Percentiles rank a stretch among this genome's conserved stretches.
phyloP scores from a whole-genome alignment of 1,284 basidiomycete species.

The Ganoderma sp. region DNA sequence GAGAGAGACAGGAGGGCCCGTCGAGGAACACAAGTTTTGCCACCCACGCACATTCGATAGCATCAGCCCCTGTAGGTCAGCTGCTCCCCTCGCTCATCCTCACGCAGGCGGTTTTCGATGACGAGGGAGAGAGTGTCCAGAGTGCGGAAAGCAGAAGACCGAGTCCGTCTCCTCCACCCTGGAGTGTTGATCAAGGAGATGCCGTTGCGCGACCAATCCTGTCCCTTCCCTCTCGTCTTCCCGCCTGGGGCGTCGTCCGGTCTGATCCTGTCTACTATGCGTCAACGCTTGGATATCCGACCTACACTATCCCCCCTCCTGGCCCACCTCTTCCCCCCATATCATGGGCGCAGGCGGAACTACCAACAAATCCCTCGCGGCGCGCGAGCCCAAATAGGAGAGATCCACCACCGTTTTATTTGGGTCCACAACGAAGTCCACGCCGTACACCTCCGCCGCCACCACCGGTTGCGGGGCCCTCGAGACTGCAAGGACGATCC shows the following conservation, averaged over 20 bases:
- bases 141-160: slow-evolving; percentile 11
- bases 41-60: slow-evolving; percentile 14
- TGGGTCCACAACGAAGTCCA: not conserved
- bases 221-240: slow-evolving; percentile 18
- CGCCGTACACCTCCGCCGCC: slow-evolving; percentile 3
- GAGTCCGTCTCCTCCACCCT: slow-evolving; percentile 21
- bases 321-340: slow-evolving; percentile 29
- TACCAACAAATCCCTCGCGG: not conserved
- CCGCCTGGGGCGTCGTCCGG: slow-evolving; percentile 16
- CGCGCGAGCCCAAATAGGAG: slow-evolving; percentile 24
- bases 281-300: slow-evolving; percentile 15
- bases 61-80: slow-evolving; percentile 20
- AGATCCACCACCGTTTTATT: slow-evolving; percentile 9
- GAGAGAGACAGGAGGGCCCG: slow-evolving; percentile 16
- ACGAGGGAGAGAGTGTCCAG: slow-evolving; percentile 12
- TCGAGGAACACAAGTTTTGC: slow-evolving; percentile 16
- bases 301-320: slow-evolving; percentile 18
- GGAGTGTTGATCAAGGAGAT: slow-evolving; percentile 14
- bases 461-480: slow-evolving; percentile 25
- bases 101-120: slow-evolving; percentile 28
- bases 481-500: slow-evolving; percentile 14
- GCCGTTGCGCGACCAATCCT: slow-evolving; percentile 12
- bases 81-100: slow-evolving; percentile 25
- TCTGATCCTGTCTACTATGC: slow-evolving; percentile 29
- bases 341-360: slow-evolving; percentile 22